Conservation (phyloP, 768 basidiomycete species). For the Phallus indusiatus region DNA sequence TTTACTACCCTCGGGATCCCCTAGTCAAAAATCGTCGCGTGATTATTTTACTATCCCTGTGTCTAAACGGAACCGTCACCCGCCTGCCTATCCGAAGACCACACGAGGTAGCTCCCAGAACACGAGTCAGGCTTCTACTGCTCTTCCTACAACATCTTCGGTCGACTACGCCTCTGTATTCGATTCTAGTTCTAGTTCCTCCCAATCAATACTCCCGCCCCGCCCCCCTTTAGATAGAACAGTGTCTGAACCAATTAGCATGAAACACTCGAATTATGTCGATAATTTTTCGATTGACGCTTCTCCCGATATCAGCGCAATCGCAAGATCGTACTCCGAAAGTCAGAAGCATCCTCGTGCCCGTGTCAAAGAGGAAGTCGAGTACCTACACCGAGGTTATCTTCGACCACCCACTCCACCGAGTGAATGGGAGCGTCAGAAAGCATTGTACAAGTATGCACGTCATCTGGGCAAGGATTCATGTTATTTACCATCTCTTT, state of each 20-base stretch:
- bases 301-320: background rate
- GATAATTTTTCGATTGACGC: background rate
- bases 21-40: background rate
- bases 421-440: constrained; percentile 70
- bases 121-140: background rate
- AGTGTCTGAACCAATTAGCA: constrained; percentile 2
- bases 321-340: background rate
- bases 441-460: constrained; percentile 76
- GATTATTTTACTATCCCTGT: constrained; percentile 3
- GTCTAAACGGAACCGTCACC: background rate
- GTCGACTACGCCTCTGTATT: background rate
- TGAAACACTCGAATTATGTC: background rate
- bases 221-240: constrained; percentile 9
- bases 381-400: constrained; percentile 20
- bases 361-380: constrained; percentile 5
- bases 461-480: background rate
- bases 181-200: constrained; percentile 8
- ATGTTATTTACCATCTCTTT: background rate
- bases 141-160: background rate
- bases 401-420: constrained; percentile 76
- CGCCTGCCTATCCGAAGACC: background rate
- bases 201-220: constrained; percentile 17
- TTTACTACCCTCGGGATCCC: background rate
- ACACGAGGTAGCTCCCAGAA: background rate
- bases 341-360: background rate